phyloP scores from a whole-genome alignment of 78 protist species.

The Dictyostelium discoideum region dicty_2.7 NC_007089.4:649501-650000 shows the following conservation, averaged over 20 bases:
- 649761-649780: constrained; percentile 70
- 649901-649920: constrained; percentile 3
- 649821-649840: constrained; percentile 65
- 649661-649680: constrained; percentile 55
- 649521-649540: background rate
- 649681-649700: constrained; percentile 48
- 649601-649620: constrained; percentile 17
- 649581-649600: constrained; percentile 14
- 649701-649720: constrained; percentile 52
- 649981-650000: constrained; percentile 40
- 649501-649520: no score
- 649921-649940: constrained; percentile 18
- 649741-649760: constrained; percentile 70
- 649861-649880: constrained; percentile 69
- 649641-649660: constrained; percentile 15
- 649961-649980: constrained; percentile 6
- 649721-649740: constrained; percentile 48
- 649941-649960: constrained; percentile 30
- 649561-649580: constrained; percentile 72
- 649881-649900: constrained; percentile 69
- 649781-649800: constrained; percentile 46
- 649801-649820: constrained; percentile 42
- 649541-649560: constrained; percentile 42
- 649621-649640: constrained; percentile 59
- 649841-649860: constrained; percentile 66